phyloP scores from a whole-genome alignment of 2,329 filamentous ascomycete species.

The Alternaria solani region DNA sequence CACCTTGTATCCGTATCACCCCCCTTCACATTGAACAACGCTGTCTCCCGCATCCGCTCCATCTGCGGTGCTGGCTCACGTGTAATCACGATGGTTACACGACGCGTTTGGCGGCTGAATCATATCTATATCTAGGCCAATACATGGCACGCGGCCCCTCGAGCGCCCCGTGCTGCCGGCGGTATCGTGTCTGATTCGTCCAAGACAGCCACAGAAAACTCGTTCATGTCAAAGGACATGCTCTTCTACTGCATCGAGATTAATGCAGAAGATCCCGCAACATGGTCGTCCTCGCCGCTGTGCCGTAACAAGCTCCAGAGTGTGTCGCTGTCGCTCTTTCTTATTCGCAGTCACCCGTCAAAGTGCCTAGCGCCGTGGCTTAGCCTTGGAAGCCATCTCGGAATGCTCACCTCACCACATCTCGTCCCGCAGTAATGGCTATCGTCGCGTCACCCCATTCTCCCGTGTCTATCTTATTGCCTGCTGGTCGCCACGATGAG shows the following conservation, averaged over 20 bases:
- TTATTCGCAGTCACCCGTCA: constrained; percentile 3
- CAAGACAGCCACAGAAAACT: constrained; percentile 19
- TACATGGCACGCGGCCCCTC: constrained; percentile 3
- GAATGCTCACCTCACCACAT: constrained; percentile 6
- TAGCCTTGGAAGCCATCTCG: constrained; percentile 1
- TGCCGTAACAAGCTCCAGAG: background rate
- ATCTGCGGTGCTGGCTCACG: background rate
- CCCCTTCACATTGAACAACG: background rate
- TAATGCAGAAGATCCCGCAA: constrained; percentile 3
- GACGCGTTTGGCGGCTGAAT: constrained; percentile 14
- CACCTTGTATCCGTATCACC: background rate
- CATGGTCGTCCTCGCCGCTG: constrained; percentile 5
- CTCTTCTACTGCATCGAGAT: constrained; percentile 2
- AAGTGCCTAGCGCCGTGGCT: constrained; percentile 10
- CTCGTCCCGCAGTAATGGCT: constrained; percentile 6
- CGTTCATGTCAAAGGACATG: constrained; percentile 30
- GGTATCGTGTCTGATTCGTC: constrained; percentile 6
- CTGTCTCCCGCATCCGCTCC: background rate
- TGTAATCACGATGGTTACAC: constrained; percentile 21
- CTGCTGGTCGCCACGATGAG: constrained; percentile 10
- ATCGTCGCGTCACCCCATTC: constrained; percentile 21
- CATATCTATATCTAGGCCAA: background rate
- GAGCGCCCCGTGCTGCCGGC: constrained; percentile 2
- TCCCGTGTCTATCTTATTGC: background rate
- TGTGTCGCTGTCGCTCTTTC: background rate